Conservation (phyloP, 2,329 filamentous ascomycete species). For the Epichloe sp. region DNA sequence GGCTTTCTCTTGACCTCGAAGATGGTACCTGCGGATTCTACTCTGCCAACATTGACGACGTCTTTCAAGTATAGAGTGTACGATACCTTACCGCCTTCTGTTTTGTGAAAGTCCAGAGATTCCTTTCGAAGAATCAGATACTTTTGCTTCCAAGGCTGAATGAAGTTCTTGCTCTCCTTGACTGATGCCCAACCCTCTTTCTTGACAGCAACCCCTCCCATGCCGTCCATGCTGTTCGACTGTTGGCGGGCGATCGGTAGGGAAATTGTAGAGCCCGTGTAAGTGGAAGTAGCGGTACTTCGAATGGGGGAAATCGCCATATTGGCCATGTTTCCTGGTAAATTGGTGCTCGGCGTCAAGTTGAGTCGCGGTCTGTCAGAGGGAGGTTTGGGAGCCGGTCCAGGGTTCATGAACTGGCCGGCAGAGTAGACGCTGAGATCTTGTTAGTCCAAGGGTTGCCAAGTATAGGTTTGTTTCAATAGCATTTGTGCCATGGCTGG, state of each 20-base stretch:
- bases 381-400: conserved; percentile 83
- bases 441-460: conserved; percentile 3
- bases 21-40: conserved; percentile 81
- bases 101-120: conserved; percentile 88
- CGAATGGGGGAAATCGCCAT: conserved; percentile 60
- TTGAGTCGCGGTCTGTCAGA: conserved; percentile 70
- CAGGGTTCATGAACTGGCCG: conserved; percentile 87
- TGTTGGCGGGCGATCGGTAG: conserved; percentile 54
- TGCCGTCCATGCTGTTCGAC: conserved; percentile 46
- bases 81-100: conserved; percentile 75
- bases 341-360: conserved; percentile 62
- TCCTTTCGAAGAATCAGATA: conserved; percentile 87
- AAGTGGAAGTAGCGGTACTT: conserved; percentile 51
- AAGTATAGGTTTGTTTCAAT: neutral
- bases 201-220: conserved; percentile 58
- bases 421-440: conserved; percentile 39
- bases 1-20: conserved; percentile 80
- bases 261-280: conserved; percentile 59
- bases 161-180: conserved; percentile 81
- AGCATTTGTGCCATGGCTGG: neutral
- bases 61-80: conserved; percentile 76
- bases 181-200: conserved; percentile 74
- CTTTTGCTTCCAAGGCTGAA: conserved; percentile 80
- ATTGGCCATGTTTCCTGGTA: conserved; percentile 66
- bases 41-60: conserved; percentile 78